Conservation (phyloP, 441 rosid species). For the Hypseocharis bilobata region DNA sequence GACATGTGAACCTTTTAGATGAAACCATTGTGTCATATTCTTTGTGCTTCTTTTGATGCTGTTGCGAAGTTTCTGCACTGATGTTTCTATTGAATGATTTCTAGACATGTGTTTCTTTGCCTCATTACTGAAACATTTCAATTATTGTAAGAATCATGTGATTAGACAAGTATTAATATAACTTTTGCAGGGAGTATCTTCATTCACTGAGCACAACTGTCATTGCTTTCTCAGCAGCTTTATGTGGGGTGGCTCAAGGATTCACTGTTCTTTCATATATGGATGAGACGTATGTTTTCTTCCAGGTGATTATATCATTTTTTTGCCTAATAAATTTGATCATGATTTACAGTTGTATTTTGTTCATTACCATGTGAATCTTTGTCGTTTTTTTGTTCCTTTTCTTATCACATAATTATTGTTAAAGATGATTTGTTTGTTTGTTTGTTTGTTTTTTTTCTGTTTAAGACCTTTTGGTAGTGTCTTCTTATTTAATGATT, state of each 20-base stretch:
- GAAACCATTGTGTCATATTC: not conserved
- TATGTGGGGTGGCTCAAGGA: constrained; percentile 51
- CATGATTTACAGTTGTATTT: not conserved
- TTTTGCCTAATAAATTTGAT: constrained; percentile 10
- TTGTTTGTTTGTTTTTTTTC: too few relatives aligned
- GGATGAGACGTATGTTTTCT: constrained; percentile 52
- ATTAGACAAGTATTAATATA: constrained; percentile 13
- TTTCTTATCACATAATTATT: not conserved
- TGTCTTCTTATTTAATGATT: not conserved
- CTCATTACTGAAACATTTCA: not conserved
- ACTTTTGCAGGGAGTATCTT: constrained; percentile 58
- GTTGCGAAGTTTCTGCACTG: not conserved
- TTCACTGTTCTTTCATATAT: constrained; percentile 36
- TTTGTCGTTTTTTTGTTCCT: not conserved
- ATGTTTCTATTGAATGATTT: not conserved
- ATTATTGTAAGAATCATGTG: not conserved
- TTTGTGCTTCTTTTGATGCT: not conserved
- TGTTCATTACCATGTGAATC: not conserved
- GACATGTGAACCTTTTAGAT: not conserved
- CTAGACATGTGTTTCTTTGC: not conserved
- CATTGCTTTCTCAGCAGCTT: constrained; percentile 43
- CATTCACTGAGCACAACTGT: constrained; percentile 45
- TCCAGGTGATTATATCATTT: constrained; percentile 45
- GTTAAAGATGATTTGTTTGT: too few relatives aligned
- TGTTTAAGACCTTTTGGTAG: too few relatives aligned